Base-by-base conservation (phyloP, 2,329 filamentous ascomycete genomes). In the Teratosphaeria epicoccoides region DNA sequence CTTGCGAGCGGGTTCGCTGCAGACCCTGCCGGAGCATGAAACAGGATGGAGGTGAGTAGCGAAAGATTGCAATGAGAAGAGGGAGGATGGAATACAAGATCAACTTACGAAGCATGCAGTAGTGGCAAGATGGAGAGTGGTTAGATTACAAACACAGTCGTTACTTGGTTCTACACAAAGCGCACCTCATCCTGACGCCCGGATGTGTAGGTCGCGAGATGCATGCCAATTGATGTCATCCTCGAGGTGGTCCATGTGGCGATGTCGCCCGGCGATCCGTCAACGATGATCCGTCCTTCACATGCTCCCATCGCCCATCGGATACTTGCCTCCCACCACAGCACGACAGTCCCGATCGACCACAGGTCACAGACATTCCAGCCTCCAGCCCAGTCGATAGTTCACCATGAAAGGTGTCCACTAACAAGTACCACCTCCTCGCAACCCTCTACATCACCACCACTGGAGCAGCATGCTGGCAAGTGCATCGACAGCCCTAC, bases 401-500 rank as follows among this genome's bases (percentile, higher is more conserved):
- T 9, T 7, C 14, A 9, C 33, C n/a, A 20, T n/a, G 14, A 5
- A 14, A n/a, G 22, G 9, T 24, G 43, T 23, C 43, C 14, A 11
- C 43, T 7, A 67, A 66, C 54, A 62, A 63, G 11, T 66, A 67
- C 54, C 59, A 62, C 23, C 47, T 63, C 3, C 60, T 68, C 28
- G 62, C 65, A 49, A 62, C 59, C 22, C 43, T 52, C 22, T 61
- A 58, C 49, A 48, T 52, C 14, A 53, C 61, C 5, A 59, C 64
- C 17, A 70, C 67, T 1, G 63, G 63, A 12, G 56, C 59, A 37
- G 66, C 63, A 6, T 68, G 69, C 28, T 53, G 63, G 25, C 64
- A 66, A 45, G 65, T 69, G 44, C 58, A 56, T 25, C 62, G 64
- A 10, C 66, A 68, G 55, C 67, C 64, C 4, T 69, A 66, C 56